Conservation (phyloP, 2,329 filamentous ascomycete species). For the Acarospora socialis region DNA sequence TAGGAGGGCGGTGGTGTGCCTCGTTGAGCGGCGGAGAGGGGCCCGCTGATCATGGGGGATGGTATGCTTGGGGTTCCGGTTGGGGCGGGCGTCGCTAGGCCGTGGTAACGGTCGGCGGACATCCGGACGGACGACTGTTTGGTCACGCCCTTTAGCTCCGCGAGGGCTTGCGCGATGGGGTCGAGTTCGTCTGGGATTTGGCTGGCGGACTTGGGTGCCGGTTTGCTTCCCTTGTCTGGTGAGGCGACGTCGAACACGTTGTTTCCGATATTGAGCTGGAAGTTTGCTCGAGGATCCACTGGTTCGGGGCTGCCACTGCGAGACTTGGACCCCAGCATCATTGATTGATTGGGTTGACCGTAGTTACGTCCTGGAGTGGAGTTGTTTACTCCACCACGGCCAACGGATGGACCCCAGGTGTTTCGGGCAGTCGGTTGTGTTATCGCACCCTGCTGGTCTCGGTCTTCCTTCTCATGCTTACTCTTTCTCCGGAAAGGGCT, state of each 20-base stretch:
- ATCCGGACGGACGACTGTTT: slow-evolving; percentile 74
- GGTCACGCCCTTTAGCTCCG: slow-evolving; percentile 77
- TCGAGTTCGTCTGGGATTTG: slow-evolving; percentile 51
- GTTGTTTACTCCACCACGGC: slow-evolving; percentile 26
- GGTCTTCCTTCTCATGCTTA: slow-evolving; percentile 56
- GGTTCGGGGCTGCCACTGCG: slow-evolving; percentile 58
- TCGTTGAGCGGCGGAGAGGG: slow-evolving; percentile 43
- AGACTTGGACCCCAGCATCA: slow-evolving; percentile 17
- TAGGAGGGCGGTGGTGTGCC: slow-evolving; percentile 81
- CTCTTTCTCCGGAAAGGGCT: slow-evolving; percentile 90
- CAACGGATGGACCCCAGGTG: slow-evolving; percentile 36
- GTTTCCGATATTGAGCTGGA: slow-evolving; percentile 86
- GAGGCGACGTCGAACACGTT: slow-evolving; percentile 91
- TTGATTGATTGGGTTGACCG: slow-evolving; percentile 15
- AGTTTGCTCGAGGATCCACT: slow-evolving; percentile 79
- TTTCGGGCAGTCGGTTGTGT: slow-evolving; percentile 32
- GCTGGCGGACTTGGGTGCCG: slow-evolving; percentile 26
- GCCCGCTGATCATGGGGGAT: slow-evolving; percentile 26
- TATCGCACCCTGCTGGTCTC: slow-evolving; percentile 23
- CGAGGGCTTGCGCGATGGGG: slow-evolving; percentile 81
- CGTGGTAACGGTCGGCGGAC: slow-evolving; percentile 90
- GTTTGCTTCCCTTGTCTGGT: slow-evolving; percentile 44
- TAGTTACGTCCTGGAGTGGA: slow-evolving; percentile 29
- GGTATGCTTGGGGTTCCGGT: slow-evolving; percentile 21
- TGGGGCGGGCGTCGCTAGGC: slow-evolving; percentile 69